Evolutionary conservation across 1,284 basidiomycete species (phyloP).

Genomic region (Anthracocystis setariae): DNA sequence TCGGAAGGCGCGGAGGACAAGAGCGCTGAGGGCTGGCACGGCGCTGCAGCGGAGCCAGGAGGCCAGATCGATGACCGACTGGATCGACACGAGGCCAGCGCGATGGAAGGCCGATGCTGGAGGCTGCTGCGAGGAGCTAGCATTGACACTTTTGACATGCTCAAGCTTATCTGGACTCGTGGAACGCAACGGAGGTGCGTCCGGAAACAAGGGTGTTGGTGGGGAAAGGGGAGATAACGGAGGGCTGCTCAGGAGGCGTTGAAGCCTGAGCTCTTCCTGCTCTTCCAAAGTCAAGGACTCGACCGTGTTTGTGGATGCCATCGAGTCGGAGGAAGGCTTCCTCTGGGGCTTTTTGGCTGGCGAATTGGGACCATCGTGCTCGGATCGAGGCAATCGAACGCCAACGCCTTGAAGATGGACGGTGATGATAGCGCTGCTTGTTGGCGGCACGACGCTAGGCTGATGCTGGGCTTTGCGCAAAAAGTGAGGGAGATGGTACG

Average conservation of each 20-base stretch:
- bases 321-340: not conserved
- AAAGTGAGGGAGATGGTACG: conserved; percentile 35
- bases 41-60: conserved; percentile 19
- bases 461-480: conserved; percentile 14
- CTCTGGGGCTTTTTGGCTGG: not conserved
- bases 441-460: conserved; percentile 19
- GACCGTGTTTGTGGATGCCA: not conserved
- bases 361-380: conserved; percentile 1
- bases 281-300: conserved; percentile 20
- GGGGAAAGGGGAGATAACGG: conserved; percentile 19
- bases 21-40: conserved; percentile 18
- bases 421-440: conserved; percentile 43
- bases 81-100: conserved; percentile 31
- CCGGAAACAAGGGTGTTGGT: conserved; percentile 5
- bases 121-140: not conserved
- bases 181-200: not conserved
- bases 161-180: not conserved
- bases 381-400: conserved; percentile 41
- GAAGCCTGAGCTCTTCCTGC: conserved; percentile 39
- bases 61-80: conserved; percentile 20
- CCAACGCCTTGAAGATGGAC: conserved; percentile 57
- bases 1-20: conserved; percentile 32
- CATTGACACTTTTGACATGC: not conserved
- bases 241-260: conserved; percentile 45
- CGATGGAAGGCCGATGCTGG: conserved; percentile 22